phyloP scores from a whole-genome alignment of 257 asterid species.

The Lithospermum erythrorhizon region DNA sequence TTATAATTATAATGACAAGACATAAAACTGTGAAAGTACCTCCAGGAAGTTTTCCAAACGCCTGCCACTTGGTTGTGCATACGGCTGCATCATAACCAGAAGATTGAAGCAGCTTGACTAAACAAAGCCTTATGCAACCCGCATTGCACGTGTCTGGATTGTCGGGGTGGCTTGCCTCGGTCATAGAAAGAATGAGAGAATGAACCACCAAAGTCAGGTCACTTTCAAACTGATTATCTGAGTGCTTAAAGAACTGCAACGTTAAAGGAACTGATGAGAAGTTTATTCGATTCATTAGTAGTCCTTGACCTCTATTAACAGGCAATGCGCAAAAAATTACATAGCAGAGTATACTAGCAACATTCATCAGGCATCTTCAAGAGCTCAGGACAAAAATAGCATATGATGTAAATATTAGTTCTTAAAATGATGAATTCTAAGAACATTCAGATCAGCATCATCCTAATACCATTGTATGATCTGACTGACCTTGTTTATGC shows the following conservation, averaged over 20 bases:
- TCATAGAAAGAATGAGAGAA: slow-evolving; percentile 44
- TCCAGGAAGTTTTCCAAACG: slow-evolving; percentile 59
- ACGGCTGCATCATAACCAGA: slow-evolving; percentile 70
- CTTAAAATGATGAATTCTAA: too few species aligned
- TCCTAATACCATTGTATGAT: too few species aligned
- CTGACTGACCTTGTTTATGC: too few species aligned
- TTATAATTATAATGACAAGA: not conserved
- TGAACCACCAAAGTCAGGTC: slow-evolving; percentile 39
- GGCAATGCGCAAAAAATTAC: too few species aligned
- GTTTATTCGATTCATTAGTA: not conserved
- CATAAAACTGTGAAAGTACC: slow-evolving; percentile 15
- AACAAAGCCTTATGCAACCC: slow-evolving; percentile 53
- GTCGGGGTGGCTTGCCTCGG: slow-evolving; percentile 32
- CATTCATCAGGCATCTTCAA: not conserved
- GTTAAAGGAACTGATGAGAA: not conserved
- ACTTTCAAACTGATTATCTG: slow-evolving; percentile 40
- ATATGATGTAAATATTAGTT: too few species aligned
- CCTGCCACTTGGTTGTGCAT: slow-evolving; percentile 63
- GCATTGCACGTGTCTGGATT: slow-evolving; percentile 52
- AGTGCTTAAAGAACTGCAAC: slow-evolving; percentile 39
- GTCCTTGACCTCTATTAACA: not conserved
- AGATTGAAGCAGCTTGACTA: slow-evolving; percentile 51
- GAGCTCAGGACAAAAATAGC: not conserved
- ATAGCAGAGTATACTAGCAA: not conserved
- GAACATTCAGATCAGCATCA: too few species aligned